A percentile compares a stretch with the other conserved stretches of the same genome.
Evolutionary conservation across 2,329 filamentous ascomycete genomes (phyloP).

Genomic region (Ophiobolus disseminans): DNA sequence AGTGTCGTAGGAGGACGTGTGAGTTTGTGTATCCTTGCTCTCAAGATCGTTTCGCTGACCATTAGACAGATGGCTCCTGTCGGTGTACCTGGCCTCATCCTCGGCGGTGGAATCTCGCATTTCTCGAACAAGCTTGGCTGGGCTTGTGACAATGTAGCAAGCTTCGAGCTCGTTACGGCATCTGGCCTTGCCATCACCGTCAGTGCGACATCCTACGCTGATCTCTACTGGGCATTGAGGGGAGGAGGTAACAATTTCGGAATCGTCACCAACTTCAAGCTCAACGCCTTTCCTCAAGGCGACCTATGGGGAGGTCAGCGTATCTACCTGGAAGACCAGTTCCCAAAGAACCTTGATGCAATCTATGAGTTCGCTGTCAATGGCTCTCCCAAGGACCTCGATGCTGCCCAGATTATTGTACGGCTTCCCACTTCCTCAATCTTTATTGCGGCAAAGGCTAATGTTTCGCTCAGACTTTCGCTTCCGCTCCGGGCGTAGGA

Average conservation of each 20-base stretch:
- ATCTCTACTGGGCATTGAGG: constrained; percentile 50
- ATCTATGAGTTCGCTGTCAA: constrained; percentile 26
- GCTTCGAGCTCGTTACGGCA: constrained; percentile 40
- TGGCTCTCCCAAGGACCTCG: constrained; percentile 17
- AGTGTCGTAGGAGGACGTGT: constrained; percentile 42
- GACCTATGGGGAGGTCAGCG: constrained; percentile 38
- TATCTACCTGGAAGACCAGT: constrained; percentile 18
- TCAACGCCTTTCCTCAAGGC: constrained; percentile 31
- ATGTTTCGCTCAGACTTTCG: constrained; percentile 30
- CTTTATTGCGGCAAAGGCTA: constrained; percentile 3
- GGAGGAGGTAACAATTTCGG: constrained; percentile 47
- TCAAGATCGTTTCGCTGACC: constrained; percentile 1
- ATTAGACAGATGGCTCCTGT: constrained; percentile 14
- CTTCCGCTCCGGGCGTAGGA: constrained; percentile 19
- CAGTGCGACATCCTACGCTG: constrained; percentile 34
- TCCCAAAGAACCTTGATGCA: constrained; percentile 14
- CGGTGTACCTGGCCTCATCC: constrained; percentile 25
- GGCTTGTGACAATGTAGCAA: constrained; percentile 42
- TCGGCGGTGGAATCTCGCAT: constrained; percentile 35
- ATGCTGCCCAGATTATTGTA: constrained; percentile 23
- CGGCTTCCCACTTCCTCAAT: constrained; percentile 24
- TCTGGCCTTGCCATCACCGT: constrained; percentile 23
- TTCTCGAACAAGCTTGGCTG: constrained; percentile 32
- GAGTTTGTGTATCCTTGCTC: constrained; percentile 2
- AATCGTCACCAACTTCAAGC: constrained; percentile 39